These are phyloP conservation scores for Flaveria floridana DNA, from an alignment of 140 eudicot species.

Conservation along the genomic window DNA sequence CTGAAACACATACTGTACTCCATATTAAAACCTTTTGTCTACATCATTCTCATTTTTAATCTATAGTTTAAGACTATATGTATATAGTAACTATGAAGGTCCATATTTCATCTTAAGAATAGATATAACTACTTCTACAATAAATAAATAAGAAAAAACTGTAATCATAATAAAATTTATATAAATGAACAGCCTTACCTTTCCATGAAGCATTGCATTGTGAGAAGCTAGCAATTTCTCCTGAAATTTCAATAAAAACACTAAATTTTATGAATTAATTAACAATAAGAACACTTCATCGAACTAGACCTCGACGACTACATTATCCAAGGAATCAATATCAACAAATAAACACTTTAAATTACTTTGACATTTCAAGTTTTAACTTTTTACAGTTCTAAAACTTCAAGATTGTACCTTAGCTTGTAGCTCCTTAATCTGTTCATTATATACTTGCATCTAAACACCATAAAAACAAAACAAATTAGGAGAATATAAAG, in stretches of 20 bases:
- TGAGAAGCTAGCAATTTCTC: slow-evolving; percentile 34
- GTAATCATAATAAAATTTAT: not conserved
- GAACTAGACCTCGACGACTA: too few relatives aligned
- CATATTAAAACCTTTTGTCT: too few relatives aligned
- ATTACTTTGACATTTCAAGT: too few relatives aligned
- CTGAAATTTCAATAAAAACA: slow-evolving; percentile 24
- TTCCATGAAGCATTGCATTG: slow-evolving; percentile 38
- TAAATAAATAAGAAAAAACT: too few relatives aligned
- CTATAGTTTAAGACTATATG: not conserved
- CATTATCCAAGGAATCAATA: not conserved
- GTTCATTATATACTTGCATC: slow-evolving; percentile 63
- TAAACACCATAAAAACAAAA: slow-evolving; percentile 36
- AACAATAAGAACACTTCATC: too few relatives aligned
- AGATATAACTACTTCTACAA: too few relatives aligned
- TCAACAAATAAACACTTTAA: not conserved
- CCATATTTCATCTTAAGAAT: too few relatives aligned
- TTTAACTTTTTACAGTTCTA: not conserved
- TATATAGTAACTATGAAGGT: not conserved
- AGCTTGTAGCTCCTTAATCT: slow-evolving; percentile 52
- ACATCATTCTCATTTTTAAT: not conserved
- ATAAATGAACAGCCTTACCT: slow-evolving; percentile 22
- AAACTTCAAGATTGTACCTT: slow-evolving; percentile 43
- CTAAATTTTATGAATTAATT: too few relatives aligned
- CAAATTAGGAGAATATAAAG: not conserved
- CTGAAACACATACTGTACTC: not conserved